Percentiles rank a stretch among this genome's conserved stretches.
Evolutionary conservation across 345 rosid genomes (phyloP).

Genomic region (Citrus hindsii): DNA sequence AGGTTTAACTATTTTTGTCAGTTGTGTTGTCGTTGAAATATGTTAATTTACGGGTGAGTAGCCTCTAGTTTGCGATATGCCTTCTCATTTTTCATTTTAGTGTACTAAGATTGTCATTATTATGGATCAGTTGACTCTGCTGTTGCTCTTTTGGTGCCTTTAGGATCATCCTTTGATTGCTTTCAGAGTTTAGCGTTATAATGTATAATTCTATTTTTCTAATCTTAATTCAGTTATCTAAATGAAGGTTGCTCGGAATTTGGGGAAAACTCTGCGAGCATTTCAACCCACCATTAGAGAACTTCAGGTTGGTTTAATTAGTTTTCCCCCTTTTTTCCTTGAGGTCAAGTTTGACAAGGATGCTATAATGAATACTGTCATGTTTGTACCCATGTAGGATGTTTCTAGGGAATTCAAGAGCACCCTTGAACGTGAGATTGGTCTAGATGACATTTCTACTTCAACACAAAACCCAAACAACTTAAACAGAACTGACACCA

Average conservation of each 20-base stretch:
- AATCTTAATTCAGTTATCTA: conserved; percentile 1
- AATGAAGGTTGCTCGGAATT: conserved; percentile 81
- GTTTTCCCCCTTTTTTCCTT: neutral
- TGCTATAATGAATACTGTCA: conserved; percentile 8
- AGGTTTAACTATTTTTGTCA: neutral
- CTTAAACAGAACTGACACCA: conserved; percentile 35
- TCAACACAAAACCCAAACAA: conserved; percentile 33
- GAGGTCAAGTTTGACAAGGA: neutral
- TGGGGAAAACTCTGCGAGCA: conserved; percentile 86
- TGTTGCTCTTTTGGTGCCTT: conserved; percentile 6
- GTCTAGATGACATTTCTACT: conserved; percentile 58
- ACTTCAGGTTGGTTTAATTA: conserved; percentile 56
- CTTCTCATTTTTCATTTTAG: neutral
- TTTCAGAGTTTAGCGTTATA: neutral
- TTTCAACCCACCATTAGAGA: conserved; percentile 97
- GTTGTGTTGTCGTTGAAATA: neutral
- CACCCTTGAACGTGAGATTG: conserved; percentile 90
- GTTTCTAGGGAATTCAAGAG: conserved; percentile 95
- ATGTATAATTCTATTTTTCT: neutral
- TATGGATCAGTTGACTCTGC: neutral
- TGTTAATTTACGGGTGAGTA: neutral
- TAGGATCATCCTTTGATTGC: neutral
- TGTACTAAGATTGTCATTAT: neutral
- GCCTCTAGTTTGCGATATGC: neutral
- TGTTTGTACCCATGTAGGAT: conserved; percentile 43